Evolutionary conservation across 2,329 filamentous ascomycete species (phyloP), one percentile per base, ranked within the genome.

Genomic region (Aspergillus intermedius): DNA sequence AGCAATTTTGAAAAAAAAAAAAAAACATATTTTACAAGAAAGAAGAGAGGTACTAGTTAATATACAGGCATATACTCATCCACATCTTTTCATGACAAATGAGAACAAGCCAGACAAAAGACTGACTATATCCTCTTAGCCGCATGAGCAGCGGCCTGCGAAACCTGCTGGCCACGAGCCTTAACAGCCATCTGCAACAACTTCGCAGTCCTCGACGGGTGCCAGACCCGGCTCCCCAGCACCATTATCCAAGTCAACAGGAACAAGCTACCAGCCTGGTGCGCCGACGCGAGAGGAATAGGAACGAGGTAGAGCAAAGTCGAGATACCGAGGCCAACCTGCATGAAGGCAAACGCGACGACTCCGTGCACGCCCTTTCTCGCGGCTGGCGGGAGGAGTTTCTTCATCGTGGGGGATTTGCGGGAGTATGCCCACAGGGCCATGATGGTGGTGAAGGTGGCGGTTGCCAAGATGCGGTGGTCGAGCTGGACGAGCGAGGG

Each of bases 281-380:
- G 93, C 6, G 88, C 84, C 3, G 91, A 90, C 0, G 91, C 93
- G 8, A 98, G 75, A 53, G 86, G 85, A 2, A 86, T 86, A 4
- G 94, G 93, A 1, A 98, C 91, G 67, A 98, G 84, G 73, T 96
- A 97, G 60, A 95, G 84, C 51, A 98, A 77, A 0, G 93, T 98
- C 54, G 79, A 83, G 67, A 98, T 95, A 21, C 93, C 93, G 4
- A 98, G 80, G 0, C 83, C 76, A 22, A 89, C 91, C 71, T 98
- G 93, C 56, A 94, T 53, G 49, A 79, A 81, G 2, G 87, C 89
- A 15, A 96, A 81, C 61, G 93, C 90, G 17, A 96, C 81, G 10
- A 96, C 77, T 4, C 91, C 91, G 44, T 82, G 75, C 49, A 91
- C 78, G 41, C 87, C 88, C 69, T 81, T 86, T 58, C 73, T 77